phyloP scores from a whole-genome alignment of 805 yeast species.

The Saccharomycopsis schoenii region DNA sequence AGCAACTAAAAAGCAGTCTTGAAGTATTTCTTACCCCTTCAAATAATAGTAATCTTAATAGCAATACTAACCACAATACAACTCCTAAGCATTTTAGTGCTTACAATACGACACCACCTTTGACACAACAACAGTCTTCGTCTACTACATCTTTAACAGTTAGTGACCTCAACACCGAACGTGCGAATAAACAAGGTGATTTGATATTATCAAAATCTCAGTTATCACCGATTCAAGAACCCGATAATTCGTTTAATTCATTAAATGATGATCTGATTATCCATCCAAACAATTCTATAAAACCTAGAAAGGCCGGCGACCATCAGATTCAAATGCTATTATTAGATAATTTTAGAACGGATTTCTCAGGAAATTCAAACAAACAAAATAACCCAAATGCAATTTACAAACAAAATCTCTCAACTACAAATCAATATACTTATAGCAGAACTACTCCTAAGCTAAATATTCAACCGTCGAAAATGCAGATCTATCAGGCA shows the following conservation, averaged over 20 bases:
- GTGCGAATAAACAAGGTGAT: not conserved
- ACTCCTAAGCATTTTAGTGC: not conserved
- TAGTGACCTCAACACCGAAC: not conserved
- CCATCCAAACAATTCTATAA: too few relatives aligned
- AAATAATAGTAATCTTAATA: not conserved
- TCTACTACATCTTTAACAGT: not conserved
- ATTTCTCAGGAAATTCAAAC: not conserved
- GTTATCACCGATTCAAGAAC: slow-evolving; percentile 17
- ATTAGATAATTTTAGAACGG: not conserved
- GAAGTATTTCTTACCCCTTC: not conserved
- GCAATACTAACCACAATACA: not conserved
- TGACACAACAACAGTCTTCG: not conserved
- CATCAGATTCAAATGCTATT: not conserved
- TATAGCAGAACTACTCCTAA: not conserved
- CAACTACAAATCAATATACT: not conserved
- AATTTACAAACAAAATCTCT: not conserved
- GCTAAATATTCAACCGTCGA: not conserved
- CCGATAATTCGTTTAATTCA: not conserved
- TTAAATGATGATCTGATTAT: not conserved
- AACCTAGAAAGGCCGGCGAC: not conserved
- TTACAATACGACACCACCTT: slow-evolving; percentile 5
- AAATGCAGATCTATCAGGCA: not conserved
- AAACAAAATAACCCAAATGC: not conserved
- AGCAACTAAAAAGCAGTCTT: not conserved
- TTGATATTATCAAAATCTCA: not conserved